Base-by-base conservation (phyloP, 331 rosid genomes). In the Prunus yedoensis region DNA sequence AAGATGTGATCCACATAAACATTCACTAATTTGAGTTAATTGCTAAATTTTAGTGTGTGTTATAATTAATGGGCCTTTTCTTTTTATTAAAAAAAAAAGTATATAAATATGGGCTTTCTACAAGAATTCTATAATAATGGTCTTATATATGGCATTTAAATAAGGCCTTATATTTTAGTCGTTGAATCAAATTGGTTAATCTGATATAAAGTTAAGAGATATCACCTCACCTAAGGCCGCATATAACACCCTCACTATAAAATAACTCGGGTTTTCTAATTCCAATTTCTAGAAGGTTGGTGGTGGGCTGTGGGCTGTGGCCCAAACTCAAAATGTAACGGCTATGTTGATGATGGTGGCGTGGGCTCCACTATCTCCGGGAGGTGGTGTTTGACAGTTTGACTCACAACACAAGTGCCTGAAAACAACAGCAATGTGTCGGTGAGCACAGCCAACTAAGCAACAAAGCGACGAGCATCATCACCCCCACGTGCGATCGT, bases 381-480 rank as follows among this genome's bases (percentile, higher is more conserved):
- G 59, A 71, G 75, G 47, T 15, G 25, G 56, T 45, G 64, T 13
- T 32, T 54, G 66, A 71, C 66, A 3, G 57, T 12, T 62, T 71
- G 65, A 71, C 66, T 21, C 35, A 14, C 25, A 15, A 25, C 35
- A 14, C 25, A 15, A 25, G 18, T 74, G 77, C 63, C 74, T 38
- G 71, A 41, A 20, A 6, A 15, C 65, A 46, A 18, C 56, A 23
- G 46, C 71, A 6, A 38, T 63, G 23, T 88, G 92, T 88, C 92
- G 90, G 90, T 53, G 86, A 10, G 30, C 43, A 51, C 30, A n/a
- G 21, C 79, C 74, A 74, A 16, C 68, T 72, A 10, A 7, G 45
- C 58, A 17, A 66, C 75, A 70, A 54, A 71, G 10, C 60, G 47
- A 46, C 27, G 53, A 71, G n/a, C 76, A 18, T 63, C 71, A 17